Percentiles rank a stretch among this genome's conserved stretches.
Conservation (phyloP, 495 filamentous ascomycete species). For the Podospora appendiculata region DNA sequence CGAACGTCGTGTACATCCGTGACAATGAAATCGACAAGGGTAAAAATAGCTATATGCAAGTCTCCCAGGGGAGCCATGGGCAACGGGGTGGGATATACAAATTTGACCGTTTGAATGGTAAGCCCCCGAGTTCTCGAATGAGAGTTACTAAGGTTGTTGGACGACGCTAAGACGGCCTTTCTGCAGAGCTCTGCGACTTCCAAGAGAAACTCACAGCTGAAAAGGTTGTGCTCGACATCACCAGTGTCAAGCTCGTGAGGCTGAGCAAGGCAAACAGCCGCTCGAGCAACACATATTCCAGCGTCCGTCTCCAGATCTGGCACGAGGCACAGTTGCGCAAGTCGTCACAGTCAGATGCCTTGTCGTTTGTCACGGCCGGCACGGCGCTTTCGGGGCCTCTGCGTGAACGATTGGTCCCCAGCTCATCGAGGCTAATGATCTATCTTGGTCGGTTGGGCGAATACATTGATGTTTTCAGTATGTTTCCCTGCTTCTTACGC, state of each 20-base stretch:
- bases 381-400: slow-evolving; percentile 23
- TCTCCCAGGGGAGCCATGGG: slow-evolving; percentile 5
- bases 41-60: slow-evolving; percentile 9
- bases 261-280: slow-evolving; percentile 12
- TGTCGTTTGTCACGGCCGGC: slow-evolving; percentile 24
- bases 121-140: neutral
- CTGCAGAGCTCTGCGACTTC: slow-evolving; percentile 23
- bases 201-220: slow-evolving; percentile 26
- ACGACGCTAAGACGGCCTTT: too few species aligned
- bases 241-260: slow-evolving; percentile 20
- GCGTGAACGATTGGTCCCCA: slow-evolving; percentile 19
- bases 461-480: slow-evolving; percentile 24
- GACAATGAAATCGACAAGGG: slow-evolving; percentile 21
- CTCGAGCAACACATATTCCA: slow-evolving; percentile 19
- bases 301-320: slow-evolving; percentile 27
- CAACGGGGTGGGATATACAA: slow-evolving; percentile 24
- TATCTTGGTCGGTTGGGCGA: slow-evolving; percentile 23
- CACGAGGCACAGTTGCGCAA: slow-evolving; percentile 17
- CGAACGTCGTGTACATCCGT: slow-evolving; percentile 24
- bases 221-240: slow-evolving; percentile 26
- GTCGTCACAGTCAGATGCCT: slow-evolving; percentile 13
- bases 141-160: neutral
- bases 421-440: slow-evolving; percentile 17
- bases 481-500: neutral
- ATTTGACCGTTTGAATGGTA: slow-evolving; percentile 15